Conservation (phyloP, 768 basidiomycete genomes). For the Termitomyces sp. region DNA sequence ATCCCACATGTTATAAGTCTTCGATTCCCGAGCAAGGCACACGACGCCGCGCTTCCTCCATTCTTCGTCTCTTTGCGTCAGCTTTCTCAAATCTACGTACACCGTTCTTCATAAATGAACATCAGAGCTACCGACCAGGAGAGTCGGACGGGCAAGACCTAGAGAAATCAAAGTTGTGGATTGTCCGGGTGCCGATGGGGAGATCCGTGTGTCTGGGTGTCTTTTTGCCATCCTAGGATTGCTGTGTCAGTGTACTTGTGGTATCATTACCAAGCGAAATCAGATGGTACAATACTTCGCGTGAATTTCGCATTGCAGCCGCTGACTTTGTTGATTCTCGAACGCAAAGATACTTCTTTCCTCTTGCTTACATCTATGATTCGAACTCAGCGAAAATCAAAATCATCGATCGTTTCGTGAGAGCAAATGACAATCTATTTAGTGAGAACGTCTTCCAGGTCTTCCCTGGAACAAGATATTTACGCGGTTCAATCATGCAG, state of each 20-base stretch:
- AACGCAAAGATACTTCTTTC: too few relatives aligned
- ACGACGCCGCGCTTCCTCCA: conserved; percentile 4
- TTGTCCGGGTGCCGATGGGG: neutral
- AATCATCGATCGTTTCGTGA: neutral
- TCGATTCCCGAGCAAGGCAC: neutral
- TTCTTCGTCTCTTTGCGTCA: neutral
- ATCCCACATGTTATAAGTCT: conserved; percentile 6
- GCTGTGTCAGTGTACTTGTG: neutral
- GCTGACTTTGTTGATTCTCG: too few relatives aligned
- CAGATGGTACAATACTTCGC: too few relatives aligned
- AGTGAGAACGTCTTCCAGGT: too few relatives aligned
- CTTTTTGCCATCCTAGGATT: neutral
- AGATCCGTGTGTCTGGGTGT: neutral
- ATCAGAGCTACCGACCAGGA: neutral
- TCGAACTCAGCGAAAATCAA: neutral
- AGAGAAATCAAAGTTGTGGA: neutral
- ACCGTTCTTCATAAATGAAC: neutral
- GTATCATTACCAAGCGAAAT: neutral
- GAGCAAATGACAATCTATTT: too few relatives aligned
- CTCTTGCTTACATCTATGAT: neutral
- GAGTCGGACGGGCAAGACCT: neutral
- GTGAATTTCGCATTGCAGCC: too few relatives aligned
- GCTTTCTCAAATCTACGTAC: neutral
- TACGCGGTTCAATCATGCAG: neutral
- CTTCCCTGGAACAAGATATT: too few relatives aligned